A percentile compares a stretch with the other conserved stretches of the same genome.
These are phyloP conservation scores for Debaryomycetaceae sp. DNA, from an alignment of 1,139 yeast species.

Conservation along the genomic window DNA sequence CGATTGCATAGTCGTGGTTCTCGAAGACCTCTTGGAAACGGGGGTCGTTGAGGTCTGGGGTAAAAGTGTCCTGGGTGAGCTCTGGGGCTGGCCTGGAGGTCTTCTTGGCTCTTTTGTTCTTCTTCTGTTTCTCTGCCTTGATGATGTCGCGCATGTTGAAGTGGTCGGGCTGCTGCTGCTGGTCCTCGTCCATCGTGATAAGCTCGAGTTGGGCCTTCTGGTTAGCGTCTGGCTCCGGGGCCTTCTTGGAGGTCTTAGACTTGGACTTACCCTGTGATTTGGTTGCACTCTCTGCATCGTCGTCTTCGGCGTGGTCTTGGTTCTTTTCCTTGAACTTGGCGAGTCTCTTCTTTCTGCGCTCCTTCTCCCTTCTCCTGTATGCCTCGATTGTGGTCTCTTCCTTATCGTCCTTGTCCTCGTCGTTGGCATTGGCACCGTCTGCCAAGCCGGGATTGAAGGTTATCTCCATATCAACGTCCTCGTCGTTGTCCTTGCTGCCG, in stretches of 20 bases:
- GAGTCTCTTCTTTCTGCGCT: constrained; percentile 79
- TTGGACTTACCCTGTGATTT: constrained; percentile 18
- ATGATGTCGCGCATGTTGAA: constrained; percentile 78
- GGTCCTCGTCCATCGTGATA: constrained; percentile 61
- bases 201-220: constrained; percentile 70
- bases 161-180: constrained; percentile 48
- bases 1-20: constrained; percentile 87
- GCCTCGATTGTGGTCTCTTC: constrained; percentile 81
- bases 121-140: constrained; percentile 64
- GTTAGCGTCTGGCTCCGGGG: neutral
- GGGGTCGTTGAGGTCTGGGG: constrained; percentile 69
- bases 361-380: constrained; percentile 85
- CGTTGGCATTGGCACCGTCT: constrained; percentile 30
- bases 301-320: constrained; percentile 28
- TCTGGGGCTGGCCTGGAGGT: constrained; percentile 38
- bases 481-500: constrained; percentile 22
- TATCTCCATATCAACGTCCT: constrained; percentile 82
- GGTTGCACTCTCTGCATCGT: constrained; percentile 10
- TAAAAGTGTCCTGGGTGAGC: constrained; percentile 58
- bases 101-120: constrained; percentile 48
- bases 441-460: constrained; percentile 89
- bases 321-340: constrained; percentile 63
- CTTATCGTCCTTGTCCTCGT: constrained; percentile 32
- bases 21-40: constrained; percentile 88
- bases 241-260: neutral